Evolutionary conservation across 805 yeast species (phyloP), one percentile per base, ranked within the genome.

Genomic region (Ogataea angusta): DNA sequence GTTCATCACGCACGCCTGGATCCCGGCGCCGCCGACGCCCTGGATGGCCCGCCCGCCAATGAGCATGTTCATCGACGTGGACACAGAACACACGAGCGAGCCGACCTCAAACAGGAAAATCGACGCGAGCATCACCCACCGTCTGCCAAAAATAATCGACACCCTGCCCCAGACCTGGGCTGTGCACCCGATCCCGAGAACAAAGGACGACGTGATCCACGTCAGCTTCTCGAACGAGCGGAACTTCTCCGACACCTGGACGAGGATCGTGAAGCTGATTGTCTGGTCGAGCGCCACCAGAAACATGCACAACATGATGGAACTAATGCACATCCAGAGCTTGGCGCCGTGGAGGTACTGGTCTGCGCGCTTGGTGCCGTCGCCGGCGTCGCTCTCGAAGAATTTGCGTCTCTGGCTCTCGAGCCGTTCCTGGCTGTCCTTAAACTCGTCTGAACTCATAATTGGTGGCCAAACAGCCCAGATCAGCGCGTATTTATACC

Each of bases 21-120:
- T 70, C 18, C 85, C 85, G 26, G 85, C 82, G 8, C 81, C 88
- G 12, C 90, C 91, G 24, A 78, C 54, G 37, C 93, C 93, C 38
- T 79, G 78, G 15, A 84, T 63, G 6, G 77, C 81, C 51, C 95
- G 70, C 1, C 88, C 90, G 3, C 80, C 87, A 44, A 84, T 80
- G 34, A 85, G 59, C 70, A 75, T 73, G 39, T 70, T 64, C 78
- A 84, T 80, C 24, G 69, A 66, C 14, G 52, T 57, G 1, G 87
- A 62, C 4, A 75, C 47, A 1, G 85, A 90, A 40, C 75, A 64
- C 5, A 82, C 60, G 39, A 81, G 63, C 0, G 86, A 79, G 1
- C 90, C 90, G 4, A 72, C 59, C 53, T 78, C 80, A 53, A 82
- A 82, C 2, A 83, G 49, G 1, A 70, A 49, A 3, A 82, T 62